Evolutionary conservation across 2,329 filamentous ascomycete species (phyloP).

Genomic region (Emmonsia crescens): DNA sequence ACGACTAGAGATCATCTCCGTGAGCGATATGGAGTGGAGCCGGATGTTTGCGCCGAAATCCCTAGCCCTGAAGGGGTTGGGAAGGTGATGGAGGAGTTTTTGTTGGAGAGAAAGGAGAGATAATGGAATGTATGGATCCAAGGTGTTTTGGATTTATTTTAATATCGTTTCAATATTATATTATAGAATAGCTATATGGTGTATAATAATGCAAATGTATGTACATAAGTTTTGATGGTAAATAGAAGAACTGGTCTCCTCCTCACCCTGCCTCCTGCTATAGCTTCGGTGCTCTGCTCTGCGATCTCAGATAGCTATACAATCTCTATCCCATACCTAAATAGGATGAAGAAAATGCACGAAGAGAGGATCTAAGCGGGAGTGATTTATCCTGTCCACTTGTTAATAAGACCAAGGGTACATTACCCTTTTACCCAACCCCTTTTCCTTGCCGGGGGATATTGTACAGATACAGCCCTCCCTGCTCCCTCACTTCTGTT

Average conservation of each 20-base stretch:
- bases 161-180: background rate
- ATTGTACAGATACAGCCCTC: too few species aligned
- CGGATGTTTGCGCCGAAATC: slow-evolving; percentile 57
- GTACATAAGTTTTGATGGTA: background rate
- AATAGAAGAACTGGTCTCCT: background rate
- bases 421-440: background rate
- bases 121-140: background rate
- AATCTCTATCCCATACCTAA: background rate
- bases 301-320: background rate
- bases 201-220: background rate
- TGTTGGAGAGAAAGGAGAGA: slow-evolving; percentile 14
- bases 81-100: slow-evolving; percentile 51
- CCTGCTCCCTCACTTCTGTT: too few species aligned
- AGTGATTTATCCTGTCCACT: too few species aligned
- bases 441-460: too few species aligned
- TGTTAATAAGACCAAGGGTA: background rate
- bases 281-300: background rate
- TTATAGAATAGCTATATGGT: background rate
- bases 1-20: slow-evolving; percentile 70
- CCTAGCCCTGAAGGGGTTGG: slow-evolving; percentile 74
- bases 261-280: background rate
- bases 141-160: background rate
- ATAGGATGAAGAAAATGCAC: background rate
- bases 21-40: slow-evolving; percentile 31
- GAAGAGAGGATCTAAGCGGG: background rate